Evolutionary conservation across 139 green algal species (phyloP).

Genomic region (Asterochloris erici): DNA sequence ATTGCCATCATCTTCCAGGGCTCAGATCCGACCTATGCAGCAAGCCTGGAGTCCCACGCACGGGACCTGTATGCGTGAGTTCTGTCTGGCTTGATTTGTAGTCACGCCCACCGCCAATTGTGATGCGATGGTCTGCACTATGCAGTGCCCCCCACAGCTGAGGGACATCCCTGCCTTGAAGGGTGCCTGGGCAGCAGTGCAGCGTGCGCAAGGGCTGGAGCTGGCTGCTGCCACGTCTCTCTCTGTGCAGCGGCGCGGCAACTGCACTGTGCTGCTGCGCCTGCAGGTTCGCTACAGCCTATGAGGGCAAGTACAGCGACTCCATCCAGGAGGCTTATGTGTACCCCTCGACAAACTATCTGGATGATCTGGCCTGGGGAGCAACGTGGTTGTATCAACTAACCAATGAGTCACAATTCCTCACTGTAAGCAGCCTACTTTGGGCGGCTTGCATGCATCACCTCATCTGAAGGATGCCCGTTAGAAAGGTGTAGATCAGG

Average conservation of each 20-base stretch:
- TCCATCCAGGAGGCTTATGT: slow-evolving; percentile 22
- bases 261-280: background rate
- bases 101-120: no score
- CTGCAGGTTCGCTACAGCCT: slow-evolving; percentile 23
- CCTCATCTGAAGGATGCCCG: no score
- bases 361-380: slow-evolving; percentile 59
- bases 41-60: slow-evolving; percentile 37
- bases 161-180: no score
- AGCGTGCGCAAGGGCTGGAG: no score
- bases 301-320: slow-evolving; percentile 51
- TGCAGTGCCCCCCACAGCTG: no score
- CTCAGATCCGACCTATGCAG: slow-evolving; percentile 37
- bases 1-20: slow-evolving; percentile 45
- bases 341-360: slow-evolving; percentile 26
- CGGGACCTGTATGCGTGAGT: slow-evolving; percentile 46
- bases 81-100: background rate
- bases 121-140: no score
- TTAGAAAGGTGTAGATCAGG: background rate
- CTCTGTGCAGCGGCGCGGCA: no score
- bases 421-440: slow-evolving; percentile 22
- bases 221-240: no score
- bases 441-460: no score
- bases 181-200: no score
- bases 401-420: slow-evolving; percentile 44
- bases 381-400: slow-evolving; percentile 56